These are phyloP conservation scores for Diaporthe sp. DNA, from an alignment of 2,329 filamentous ascomycete genomes.

Conservation along the genomic window DNA sequence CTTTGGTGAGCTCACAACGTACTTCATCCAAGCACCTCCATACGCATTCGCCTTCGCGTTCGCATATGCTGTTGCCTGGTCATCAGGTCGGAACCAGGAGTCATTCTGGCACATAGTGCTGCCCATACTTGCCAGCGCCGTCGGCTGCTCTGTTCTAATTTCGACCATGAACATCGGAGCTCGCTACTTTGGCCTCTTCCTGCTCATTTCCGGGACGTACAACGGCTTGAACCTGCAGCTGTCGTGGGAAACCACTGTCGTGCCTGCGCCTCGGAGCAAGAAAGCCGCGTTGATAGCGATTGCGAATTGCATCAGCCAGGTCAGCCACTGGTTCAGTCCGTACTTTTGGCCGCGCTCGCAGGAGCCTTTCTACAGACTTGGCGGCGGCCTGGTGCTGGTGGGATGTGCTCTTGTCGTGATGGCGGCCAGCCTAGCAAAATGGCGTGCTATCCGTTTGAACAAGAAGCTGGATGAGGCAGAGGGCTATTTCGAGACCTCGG, in stretches of 20 bases:
- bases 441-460: neutral
- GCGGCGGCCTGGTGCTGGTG: neutral
- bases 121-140: neutral
- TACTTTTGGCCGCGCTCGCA: constrained; percentile 5
- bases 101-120: neutral
- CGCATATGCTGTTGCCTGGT: neutral
- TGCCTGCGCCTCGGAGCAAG: neutral
- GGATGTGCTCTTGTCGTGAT: neutral
- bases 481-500: neutral
- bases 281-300: neutral
- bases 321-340: constrained; percentile 9
- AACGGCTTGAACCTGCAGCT: neutral
- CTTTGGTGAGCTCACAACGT: constrained; percentile 3
- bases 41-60: neutral
- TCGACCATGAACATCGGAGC: neutral
- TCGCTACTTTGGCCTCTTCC: neutral
- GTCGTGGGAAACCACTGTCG: neutral
- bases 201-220: neutral
- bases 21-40: constrained; percentile 5
- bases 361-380: neutral
- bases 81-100: neutral
- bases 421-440: neutral
- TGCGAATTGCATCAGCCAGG: neutral
- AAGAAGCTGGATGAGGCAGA: constrained; percentile 2
- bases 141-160: neutral